phyloP scores from a whole-genome alignment of 805 yeast species.

The Saccharomycopsis sp. region DNA sequence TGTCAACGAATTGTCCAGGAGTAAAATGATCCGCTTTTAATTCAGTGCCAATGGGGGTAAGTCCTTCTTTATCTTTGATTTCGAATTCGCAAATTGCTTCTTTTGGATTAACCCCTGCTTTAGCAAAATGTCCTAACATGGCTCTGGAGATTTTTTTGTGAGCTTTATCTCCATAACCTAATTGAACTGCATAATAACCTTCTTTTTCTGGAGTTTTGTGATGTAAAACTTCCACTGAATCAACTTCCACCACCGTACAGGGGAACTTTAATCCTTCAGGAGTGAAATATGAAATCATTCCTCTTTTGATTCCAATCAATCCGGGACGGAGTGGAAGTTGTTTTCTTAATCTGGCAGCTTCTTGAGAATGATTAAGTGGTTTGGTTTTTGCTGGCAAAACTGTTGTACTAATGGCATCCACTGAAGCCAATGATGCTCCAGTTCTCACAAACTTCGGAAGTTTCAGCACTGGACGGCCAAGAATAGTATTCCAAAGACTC shows the following conservation, averaged over 20 bases:
- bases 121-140: slow-evolving; percentile 64
- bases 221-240: slow-evolving; percentile 76
- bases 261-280: slow-evolving; percentile 61
- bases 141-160: slow-evolving; percentile 52
- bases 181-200: slow-evolving; percentile 78
- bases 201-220: slow-evolving; percentile 60
- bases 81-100: slow-evolving; percentile 65
- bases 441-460: slow-evolving; percentile 24
- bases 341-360: slow-evolving; percentile 59
- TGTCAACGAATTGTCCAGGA: slow-evolving; percentile 75
- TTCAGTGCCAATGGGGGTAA: slow-evolving; percentile 68
- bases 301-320: slow-evolving; percentile 69
- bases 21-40: slow-evolving; percentile 77
- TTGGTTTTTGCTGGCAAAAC: slow-evolving; percentile 1
- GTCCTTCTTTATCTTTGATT: slow-evolving; percentile 53
- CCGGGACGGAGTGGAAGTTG: slow-evolving; percentile 75
- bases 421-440: slow-evolving; percentile 28
- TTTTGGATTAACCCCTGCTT: slow-evolving; percentile 81
- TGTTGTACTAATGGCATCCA: slow-evolving; percentile 23
- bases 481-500: not conserved
- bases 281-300: slow-evolving; percentile 82
- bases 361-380: slow-evolving; percentile 46
- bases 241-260: slow-evolving; percentile 81
- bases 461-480: too few species aligned
- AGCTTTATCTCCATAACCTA: slow-evolving; percentile 71